Evolutionary conservation across 1,284 basidiomycete genomes (phyloP).

Genomic region (Papiliotrema laurentii): DNA sequence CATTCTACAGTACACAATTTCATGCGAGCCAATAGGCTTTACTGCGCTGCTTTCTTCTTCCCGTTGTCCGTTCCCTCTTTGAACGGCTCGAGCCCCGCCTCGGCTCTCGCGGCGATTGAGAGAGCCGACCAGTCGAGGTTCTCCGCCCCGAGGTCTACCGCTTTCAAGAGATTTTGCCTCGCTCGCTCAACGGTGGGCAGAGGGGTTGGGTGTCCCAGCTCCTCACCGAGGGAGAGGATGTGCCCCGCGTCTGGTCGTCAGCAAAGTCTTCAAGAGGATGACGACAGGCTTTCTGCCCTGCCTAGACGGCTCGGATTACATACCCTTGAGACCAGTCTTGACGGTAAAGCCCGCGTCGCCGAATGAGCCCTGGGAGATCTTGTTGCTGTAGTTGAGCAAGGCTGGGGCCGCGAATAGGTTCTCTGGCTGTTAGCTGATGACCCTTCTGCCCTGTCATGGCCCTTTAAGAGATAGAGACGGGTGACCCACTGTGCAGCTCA

Average conservation of each 20-base stretch:
- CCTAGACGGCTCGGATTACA: constrained; percentile 1
- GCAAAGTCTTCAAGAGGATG: background rate
- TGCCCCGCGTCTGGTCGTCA: constrained; percentile 16
- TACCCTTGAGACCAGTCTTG: constrained; percentile 36
- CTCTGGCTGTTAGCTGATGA: constrained; percentile 9
- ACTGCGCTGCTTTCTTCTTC: background rate
- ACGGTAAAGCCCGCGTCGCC: constrained; percentile 29
- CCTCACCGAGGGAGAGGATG: constrained; percentile 17
- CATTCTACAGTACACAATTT: background rate
- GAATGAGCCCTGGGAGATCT: constrained; percentile 35
- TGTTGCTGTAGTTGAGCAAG: constrained; percentile 35
- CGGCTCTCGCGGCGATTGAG: constrained; percentile 6
- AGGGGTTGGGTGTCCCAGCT: constrained; percentile 11
- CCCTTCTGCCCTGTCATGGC: too few relatives aligned
- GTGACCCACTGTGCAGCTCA: constrained; percentile 17
- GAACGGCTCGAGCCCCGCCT: constrained; percentile 17
- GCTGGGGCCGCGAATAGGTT: constrained; percentile 36
- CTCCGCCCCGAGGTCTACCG: constrained; percentile 13
- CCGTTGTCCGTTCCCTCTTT: constrained; percentile 5
- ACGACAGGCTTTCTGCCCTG: background rate
- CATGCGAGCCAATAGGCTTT: background rate
- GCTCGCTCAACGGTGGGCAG: constrained; percentile 22
- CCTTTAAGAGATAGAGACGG: background rate
- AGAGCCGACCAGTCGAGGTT: constrained; percentile 20
- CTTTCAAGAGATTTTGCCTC: constrained; percentile 15